Evolutionary conservation across 1,139 yeast species (phyloP), one percentile per base, ranked within the genome.

Genomic region (Arxiozyma slooffiae): DNA sequence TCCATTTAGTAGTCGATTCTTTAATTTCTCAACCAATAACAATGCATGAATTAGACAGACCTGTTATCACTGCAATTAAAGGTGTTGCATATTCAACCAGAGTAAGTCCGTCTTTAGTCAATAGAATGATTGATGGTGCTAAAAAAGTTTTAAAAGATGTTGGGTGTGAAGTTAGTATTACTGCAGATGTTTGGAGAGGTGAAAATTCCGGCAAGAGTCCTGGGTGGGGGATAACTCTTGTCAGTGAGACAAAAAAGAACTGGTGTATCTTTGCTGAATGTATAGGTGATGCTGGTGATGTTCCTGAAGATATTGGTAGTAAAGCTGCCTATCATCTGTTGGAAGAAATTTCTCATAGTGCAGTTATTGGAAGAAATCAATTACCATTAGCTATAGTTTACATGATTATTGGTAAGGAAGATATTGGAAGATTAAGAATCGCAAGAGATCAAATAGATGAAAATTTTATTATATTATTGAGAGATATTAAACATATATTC

Each of bases 151-250:
- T 92, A 55, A 79, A 79, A 60, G 78, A 81, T 11, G 82, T 95
- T 0, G 88, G 88, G 1, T 85, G 92, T 53, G 97, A 90, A 63
- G 96, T 94, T 1, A 87, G 86, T 67, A 88, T 92, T 53, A 87
- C 95, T 23, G 94, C 97, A 1, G 98, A 94, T 69, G 97, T 87
- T 20, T 90, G 97, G 82, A 78, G 96, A 66, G 98, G 98, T 41
- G 97, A 87, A 53, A 92, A 86, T 63, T 79, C 96, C 5, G 99
- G 98, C 26, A 84, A 85, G 58, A 85, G 95, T 49, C 98, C 99
- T 1, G 98, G 98, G 0, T 92, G 88, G 71, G 98, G 98, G 22
- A 73, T 90, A 16, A 84, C 96, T 0, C 71, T 94, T 47, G 96
- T 90, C 17, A 96, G 96, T 0, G 97, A 94, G 65, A 85, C 87